Evolutionary conservation across 2,329 filamentous ascomycete species (phyloP), one percentile per base, ranked within the genome.

Genomic region (Fusarium sp.): DNA sequence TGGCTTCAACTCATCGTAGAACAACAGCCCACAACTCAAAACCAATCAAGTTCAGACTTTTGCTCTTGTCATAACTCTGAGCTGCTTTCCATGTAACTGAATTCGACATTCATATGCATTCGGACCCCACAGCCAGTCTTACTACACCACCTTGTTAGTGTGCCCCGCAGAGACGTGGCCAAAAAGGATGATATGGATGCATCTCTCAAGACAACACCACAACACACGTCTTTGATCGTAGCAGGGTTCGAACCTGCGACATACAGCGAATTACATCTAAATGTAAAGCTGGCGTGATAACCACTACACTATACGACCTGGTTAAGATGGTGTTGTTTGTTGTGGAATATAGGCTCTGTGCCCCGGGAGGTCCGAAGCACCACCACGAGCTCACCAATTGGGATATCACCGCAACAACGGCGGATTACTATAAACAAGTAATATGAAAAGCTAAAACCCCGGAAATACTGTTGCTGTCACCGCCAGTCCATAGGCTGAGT

Each of bases 401-500:
- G n/a, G 34, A 37, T 37, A 37, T 12, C 18, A 12, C 34, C 18
- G 18, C 12, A 37, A 37, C 34, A n/a, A n/a, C 34, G 4, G 6
- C 34, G 6, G 7, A n/a, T 12, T 4, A 37, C 34, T n/a, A n/a
- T 11, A 37, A 37, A n/a, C 18, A 37, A 37, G 34, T n/a, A 6
- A n/a, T n/a, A n/a, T n/a, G 0, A 12, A n/a, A 37, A 12, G 34
- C 18, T n/a, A 7, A 4, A n/a, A n/a, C 0, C 3, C 34, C 10
- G 10, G 34, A 12, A 37, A 37, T 0, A 18, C 4, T 11, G 10
- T n/a, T 9, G 34, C 34, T 37, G 0, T 7, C 11, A n/a, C 18
- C 1, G 3, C n/a, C 34, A 12, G 34, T 37, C 10, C 10, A 2
- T 6, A n/a, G 3, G 5, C 18, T 37, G 34, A 4, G 34, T 37